Percentiles rank a stretch among this genome's conserved stretches.
These are phyloP conservation scores for Periglandula ipomoeae DNA, from an alignment of 2,329 filamentous ascomycete species.

Conservation along the genomic window DNA sequence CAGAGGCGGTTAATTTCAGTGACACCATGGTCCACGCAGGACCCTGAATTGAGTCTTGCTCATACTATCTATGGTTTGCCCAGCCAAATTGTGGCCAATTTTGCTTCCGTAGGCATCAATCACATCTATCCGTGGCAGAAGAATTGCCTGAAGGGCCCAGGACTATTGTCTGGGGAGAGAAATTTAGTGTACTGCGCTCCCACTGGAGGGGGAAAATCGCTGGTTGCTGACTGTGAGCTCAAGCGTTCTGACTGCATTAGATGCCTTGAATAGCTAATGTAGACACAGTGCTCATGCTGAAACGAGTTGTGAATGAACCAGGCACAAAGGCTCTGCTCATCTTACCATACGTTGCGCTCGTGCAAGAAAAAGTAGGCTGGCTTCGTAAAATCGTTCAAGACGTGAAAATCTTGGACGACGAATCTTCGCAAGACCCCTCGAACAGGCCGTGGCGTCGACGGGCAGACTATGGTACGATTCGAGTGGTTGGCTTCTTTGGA, in stretches of 20 bases:
- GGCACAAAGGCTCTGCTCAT: slow-evolving; percentile 62
- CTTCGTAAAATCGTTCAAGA: slow-evolving; percentile 55
- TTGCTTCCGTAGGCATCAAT: slow-evolving; percentile 56
- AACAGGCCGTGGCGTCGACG: slow-evolving; percentile 42
- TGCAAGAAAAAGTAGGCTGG: slow-evolving; percentile 73
- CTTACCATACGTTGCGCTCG: slow-evolving; percentile 68
- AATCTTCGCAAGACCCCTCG: slow-evolving; percentile 24
- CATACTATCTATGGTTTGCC: slow-evolving; percentile 58
- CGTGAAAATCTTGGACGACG: slow-evolving; percentile 20
- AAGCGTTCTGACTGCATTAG: slow-evolving; percentile 3
- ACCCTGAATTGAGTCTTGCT: slow-evolving; percentile 50
- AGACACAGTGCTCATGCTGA: slow-evolving; percentile 57
- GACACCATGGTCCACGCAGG: slow-evolving; percentile 41
- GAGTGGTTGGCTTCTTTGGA: slow-evolving; percentile 66
- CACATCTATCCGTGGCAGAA: slow-evolving; percentile 76
- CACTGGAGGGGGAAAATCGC: slow-evolving; percentile 68
- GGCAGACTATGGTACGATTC: slow-evolving; percentile 48
- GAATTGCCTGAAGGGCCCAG: slow-evolving; percentile 59
- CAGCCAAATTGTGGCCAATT: slow-evolving; percentile 50
- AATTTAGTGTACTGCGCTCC: slow-evolving; percentile 75
- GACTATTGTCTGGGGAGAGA: slow-evolving; percentile 53
- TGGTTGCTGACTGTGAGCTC: slow-evolving; percentile 53
- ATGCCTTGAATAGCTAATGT: slow-evolving; percentile 2
- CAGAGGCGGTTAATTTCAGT: slow-evolving; percentile 43
- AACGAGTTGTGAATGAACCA: slow-evolving; percentile 54